Percentiles rank a stretch among this genome's conserved stretches.
These are phyloP conservation scores for Malassezia japonica DNA, from an alignment of 1,284 basidiomycete genomes.

Conservation along the genomic window DNA sequence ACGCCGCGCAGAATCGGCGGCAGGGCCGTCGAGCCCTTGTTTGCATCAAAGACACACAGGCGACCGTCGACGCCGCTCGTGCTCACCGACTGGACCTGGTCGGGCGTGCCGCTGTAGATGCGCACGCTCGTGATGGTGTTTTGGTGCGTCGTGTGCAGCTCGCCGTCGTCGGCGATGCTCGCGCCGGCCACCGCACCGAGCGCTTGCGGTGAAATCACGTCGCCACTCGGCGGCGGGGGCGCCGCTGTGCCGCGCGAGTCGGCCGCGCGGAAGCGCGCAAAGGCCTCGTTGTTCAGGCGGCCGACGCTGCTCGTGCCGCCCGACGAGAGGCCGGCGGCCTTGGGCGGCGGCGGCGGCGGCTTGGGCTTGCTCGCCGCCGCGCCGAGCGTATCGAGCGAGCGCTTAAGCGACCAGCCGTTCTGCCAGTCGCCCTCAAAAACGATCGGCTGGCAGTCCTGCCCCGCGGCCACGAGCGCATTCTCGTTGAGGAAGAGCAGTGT, in stretches of 20 bases:
- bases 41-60: conserved; percentile 80
- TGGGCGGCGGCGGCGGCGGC: conserved; percentile 35
- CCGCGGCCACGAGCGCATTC: conserved; percentile 62
- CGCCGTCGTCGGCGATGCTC: conserved; percentile 58
- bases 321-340: conserved; percentile 16
- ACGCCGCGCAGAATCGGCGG: conserved; percentile 32
- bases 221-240: conserved; percentile 39
- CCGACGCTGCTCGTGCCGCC: conserved; percentile 56
- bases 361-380: conserved; percentile 36
- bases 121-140: conserved; percentile 79
- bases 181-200: conserved; percentile 55
- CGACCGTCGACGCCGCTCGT: conserved; percentile 92
- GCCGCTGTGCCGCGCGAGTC: conserved; percentile 65
- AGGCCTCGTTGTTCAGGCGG: conserved; percentile 82
- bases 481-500: conserved; percentile 66
- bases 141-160: conserved; percentile 71
- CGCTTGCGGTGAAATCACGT: conserved; percentile 56
- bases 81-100: conserved; percentile 63
- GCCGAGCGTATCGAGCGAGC: conserved; percentile 38
- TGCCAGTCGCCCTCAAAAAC: conserved; percentile 46
- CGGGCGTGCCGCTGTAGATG: conserved; percentile 48
- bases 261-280: conserved; percentile 86
- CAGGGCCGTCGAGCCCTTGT: conserved; percentile 49
- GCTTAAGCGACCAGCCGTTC: conserved; percentile 33
- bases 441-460: conserved; percentile 93